These are phyloP conservation scores for Cucumis cinereus DNA, from an alignment of 306 rosid species.

Conservation along the genomic window DNA sequence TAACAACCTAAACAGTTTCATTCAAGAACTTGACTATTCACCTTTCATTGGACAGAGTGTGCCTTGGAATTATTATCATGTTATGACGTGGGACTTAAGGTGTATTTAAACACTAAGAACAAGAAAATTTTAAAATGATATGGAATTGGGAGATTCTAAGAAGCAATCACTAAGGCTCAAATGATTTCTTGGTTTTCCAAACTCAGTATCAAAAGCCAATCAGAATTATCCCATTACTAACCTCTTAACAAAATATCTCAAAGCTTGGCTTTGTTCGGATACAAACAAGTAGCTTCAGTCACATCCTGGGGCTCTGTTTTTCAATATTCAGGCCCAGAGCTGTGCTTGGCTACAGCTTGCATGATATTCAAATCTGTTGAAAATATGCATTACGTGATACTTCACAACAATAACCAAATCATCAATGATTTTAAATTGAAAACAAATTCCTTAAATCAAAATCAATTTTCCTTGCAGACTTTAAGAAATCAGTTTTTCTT, in stretches of 20 bases:
- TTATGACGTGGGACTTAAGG: background rate
- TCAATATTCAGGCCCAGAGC: background rate
- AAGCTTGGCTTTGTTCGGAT: background rate
- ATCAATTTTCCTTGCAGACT: too few relatives aligned
- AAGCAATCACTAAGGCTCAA: background rate
- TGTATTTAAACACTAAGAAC: background rate
- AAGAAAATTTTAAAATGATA: background rate
- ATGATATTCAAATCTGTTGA: background rate
- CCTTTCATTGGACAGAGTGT: background rate
- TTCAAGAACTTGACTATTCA: background rate
- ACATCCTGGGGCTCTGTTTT: background rate
- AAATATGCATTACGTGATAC: background rate
- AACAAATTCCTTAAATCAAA: background rate
- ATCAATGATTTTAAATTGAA: background rate
- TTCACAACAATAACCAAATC: background rate
- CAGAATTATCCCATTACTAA: background rate
- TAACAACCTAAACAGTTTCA: background rate
- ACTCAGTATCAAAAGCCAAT: background rate
- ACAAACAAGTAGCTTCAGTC: background rate
- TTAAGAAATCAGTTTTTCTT: too few relatives aligned
- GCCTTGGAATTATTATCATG: background rate
- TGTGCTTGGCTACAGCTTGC: background rate
- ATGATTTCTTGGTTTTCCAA: background rate
- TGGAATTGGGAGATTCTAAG: background rate
- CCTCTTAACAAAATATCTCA: background rate